Evolutionary conservation across 345 rosid genomes (phyloP).

Genomic region (Eucalyptus grandis): DNA sequence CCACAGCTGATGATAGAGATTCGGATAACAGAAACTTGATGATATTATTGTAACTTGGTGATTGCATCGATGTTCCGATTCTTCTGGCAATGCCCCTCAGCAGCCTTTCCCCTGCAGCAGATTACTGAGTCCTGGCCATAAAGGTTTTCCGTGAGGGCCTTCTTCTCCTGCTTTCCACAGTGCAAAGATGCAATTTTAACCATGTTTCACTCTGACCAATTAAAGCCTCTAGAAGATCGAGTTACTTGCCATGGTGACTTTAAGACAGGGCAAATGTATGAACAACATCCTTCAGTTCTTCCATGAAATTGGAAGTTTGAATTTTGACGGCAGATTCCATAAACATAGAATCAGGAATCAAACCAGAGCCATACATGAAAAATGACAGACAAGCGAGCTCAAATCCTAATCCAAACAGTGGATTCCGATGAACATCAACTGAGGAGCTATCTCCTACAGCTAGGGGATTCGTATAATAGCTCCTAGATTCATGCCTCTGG

Average conservation of each 20-base stretch:
- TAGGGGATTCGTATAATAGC: too few species aligned
- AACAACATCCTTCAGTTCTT: not conserved
- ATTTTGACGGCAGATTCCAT: not conserved
- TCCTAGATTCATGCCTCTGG: too few species aligned
- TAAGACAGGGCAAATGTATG: not conserved
- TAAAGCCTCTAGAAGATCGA: not conserved
- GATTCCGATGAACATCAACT: not conserved
- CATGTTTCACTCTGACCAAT: not conserved
- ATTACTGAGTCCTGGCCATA: not conserved
- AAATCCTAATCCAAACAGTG: not conserved
- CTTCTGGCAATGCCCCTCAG: not conserved
- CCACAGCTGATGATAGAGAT: conserved; percentile 12
- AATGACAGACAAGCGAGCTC: not conserved
- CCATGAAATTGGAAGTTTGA: not conserved
- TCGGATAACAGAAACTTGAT: conserved; percentile 3
- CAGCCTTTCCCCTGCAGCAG: not conserved
- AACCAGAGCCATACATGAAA: not conserved
- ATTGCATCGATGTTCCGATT: not conserved
- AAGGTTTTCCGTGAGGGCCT: not conserved
- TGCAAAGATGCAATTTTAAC: not conserved
- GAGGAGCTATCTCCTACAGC: too few species aligned
- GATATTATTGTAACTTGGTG: not conserved
- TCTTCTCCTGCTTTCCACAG: not conserved
- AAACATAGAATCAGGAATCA: too few species aligned
- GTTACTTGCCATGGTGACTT: not conserved